Base-by-base conservation (phyloP, 495 filamentous ascomycete species). In the Trichoderma orchidacearum region DNA sequence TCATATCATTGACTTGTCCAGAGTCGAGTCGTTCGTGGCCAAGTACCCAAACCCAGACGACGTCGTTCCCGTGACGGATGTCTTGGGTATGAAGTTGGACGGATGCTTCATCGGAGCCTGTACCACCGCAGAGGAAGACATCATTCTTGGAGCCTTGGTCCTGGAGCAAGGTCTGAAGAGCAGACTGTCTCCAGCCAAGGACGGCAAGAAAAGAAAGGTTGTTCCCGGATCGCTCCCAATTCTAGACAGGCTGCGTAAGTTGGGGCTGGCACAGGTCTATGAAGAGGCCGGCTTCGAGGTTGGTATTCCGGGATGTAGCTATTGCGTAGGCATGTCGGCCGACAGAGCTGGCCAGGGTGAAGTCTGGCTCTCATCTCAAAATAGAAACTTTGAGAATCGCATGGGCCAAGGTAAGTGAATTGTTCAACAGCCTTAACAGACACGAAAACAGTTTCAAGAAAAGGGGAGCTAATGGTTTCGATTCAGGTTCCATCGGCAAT, bases 81-180 rank as follows among this genome's bases (percentile, higher is more conserved):
- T 61, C 15, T 56, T 60, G 17, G 66, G 60, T 0, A 70, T 66
- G 53, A 29, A 60, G 3, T 56, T 78, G 2, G 70, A 76, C 54
- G 74, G 73, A 0, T 72, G 70, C 52, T 76, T 78, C 51, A 76
- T 78, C 9, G 75, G 74, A n/a, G 74, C 73, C 6, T 75, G 75
- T 60, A 78, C 73, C 0, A 76, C 74, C 0, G 65, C 74, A 1
- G 71, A 75, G 48, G 74, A 78, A 54, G 74, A 77, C 53, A 57
- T 77, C 1, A 68, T 76, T 21, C 54, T 75, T 1, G 73, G 59
- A 0, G 73, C 67, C 0, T 55, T 75, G 18, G 68, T 75, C 0
- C 60, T 75, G 0, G 70, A 73, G 50, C 41, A 61, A 15, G 73
- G 68, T 2, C 32, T 76, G n/a, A 56, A 65, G 56, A 55, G 54